Conservation (phyloP, 2,329 filamentous ascomycete species). For the Zasmidium angulare region DNA sequence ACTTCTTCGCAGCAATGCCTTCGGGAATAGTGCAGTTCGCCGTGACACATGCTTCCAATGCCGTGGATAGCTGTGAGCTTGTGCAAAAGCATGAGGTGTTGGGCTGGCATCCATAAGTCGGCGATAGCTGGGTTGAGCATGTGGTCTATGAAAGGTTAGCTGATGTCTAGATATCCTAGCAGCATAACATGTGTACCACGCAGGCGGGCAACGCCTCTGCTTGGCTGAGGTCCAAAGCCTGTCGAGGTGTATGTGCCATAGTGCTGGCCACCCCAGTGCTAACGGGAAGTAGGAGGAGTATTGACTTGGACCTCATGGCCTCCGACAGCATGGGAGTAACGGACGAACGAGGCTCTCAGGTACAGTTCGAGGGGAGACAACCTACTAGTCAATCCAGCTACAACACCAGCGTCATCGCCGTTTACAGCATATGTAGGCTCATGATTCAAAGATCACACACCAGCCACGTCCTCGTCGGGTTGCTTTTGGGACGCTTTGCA, state of each 20-base stretch:
- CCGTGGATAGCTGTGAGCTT: not conserved
- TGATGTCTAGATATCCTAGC: not conserved
- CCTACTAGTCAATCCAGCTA: not conserved
- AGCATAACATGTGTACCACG: not conserved
- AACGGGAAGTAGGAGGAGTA: not conserved
- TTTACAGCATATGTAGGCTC: not conserved
- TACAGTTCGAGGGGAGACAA: not conserved
- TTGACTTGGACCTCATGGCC: not conserved
- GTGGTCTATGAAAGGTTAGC: conserved; percentile 1
- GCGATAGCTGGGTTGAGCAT: not conserved
- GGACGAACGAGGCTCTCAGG: not conserved
- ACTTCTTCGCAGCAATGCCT: conserved; percentile 7
- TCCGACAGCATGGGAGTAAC: not conserved
- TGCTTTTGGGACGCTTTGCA: not conserved
- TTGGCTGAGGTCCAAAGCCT: not conserved
- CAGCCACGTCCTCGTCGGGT: not conserved
- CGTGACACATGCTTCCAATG: not conserved
- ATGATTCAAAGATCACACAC: not conserved
- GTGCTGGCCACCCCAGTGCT: not conserved
- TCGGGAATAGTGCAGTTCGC: not conserved
- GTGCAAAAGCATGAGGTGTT: not conserved
- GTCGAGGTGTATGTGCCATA: not conserved
- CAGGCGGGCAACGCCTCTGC: not conserved
- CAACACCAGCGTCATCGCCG: not conserved
- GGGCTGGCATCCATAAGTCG: not conserved